Percentiles rank a stretch among this genome's conserved stretches.
Evolutionary conservation across 2,329 filamentous ascomycete genomes (phyloP).

Genomic region (Colletotrichum trifolii): DNA sequence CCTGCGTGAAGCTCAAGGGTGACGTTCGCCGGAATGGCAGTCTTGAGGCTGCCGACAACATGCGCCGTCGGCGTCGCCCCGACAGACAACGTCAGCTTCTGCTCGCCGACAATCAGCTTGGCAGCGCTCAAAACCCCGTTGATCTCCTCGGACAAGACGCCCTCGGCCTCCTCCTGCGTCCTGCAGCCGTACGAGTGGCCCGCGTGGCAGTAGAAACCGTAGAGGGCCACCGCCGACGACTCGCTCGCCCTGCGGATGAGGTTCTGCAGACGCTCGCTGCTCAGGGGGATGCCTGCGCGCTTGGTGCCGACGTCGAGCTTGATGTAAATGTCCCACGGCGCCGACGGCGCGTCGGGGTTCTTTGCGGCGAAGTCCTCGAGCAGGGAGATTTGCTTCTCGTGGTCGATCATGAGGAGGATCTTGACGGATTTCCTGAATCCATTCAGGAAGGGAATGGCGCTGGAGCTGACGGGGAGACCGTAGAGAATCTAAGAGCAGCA

Average conservation of each 20-base stretch:
- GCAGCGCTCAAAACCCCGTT: constrained; percentile 45
- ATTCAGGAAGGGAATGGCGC: constrained; percentile 45
- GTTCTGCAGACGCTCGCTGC: constrained; percentile 40
- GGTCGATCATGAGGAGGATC: constrained; percentile 51
- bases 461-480: constrained; percentile 52
- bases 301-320: constrained; percentile 51
- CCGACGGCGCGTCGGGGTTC: constrained; percentile 1
- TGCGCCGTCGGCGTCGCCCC: constrained; percentile 52
- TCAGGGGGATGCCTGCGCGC: constrained; percentile 46
- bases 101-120: constrained; percentile 42
- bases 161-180: constrained; percentile 45
- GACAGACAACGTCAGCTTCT: constrained; percentile 45
- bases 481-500: constrained; percentile 46
- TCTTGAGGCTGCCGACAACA: constrained; percentile 46
- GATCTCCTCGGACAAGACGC: constrained; percentile 44
- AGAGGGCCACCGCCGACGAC: constrained; percentile 44
- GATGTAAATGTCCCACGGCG: constrained; percentile 49
- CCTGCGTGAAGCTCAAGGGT: constrained; percentile 51
- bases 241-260: constrained; percentile 43
- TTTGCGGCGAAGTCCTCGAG: constrained; percentile 41
- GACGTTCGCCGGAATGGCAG: constrained; percentile 44
- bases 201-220: constrained; percentile 52
- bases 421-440: constrained; percentile 44
- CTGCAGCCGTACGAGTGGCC: constrained; percentile 50
- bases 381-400: constrained; percentile 46